Conservation (phyloP, 257 asterid species). For the Jasminum sambac region DNA sequence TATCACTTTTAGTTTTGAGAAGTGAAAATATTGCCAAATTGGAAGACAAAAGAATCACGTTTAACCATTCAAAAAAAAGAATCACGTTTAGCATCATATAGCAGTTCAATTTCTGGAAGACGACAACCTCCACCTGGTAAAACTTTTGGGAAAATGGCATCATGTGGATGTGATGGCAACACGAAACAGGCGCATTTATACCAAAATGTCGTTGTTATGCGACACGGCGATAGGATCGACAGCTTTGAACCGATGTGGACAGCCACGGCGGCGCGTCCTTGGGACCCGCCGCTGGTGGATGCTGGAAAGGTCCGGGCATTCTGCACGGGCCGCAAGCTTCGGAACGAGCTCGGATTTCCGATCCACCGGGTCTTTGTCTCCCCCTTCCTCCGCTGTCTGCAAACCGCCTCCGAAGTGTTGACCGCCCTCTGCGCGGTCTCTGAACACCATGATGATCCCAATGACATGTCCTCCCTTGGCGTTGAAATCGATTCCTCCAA, state of each 20-base stretch:
- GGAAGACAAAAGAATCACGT: too few relatives aligned
- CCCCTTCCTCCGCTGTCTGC: conserved; percentile 83
- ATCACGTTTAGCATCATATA: too few relatives aligned
- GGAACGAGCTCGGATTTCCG: conserved; percentile 45
- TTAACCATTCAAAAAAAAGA: too few relatives aligned
- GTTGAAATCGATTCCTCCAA: conserved; percentile 62
- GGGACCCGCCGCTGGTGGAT: conserved; percentile 89
- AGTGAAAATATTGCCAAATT: too few relatives aligned
- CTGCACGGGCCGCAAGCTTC: conserved; percentile 59
- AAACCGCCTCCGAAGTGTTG: conserved; percentile 76
- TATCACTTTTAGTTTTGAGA: too few relatives aligned
- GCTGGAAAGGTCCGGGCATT: conserved; percentile 77
- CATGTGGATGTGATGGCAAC: conserved; percentile 17
- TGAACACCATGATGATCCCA: conserved; percentile 42
- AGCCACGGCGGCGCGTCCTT: conserved; percentile 65
- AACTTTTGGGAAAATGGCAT: conserved; percentile 33
- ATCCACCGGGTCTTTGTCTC: conserved; percentile 83
- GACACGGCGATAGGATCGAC: conserved; percentile 93
- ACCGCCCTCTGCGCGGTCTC: conserved; percentile 62
- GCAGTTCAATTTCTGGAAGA: neutral
- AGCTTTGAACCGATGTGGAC: conserved; percentile 73
- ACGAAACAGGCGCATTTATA: conserved; percentile 20
- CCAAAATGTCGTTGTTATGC: conserved; percentile 83
- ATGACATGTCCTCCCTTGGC: conserved; percentile 47
- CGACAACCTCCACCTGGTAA: neutral